Evolutionary conservation across 2,329 filamentous ascomycete species (phyloP).

Genomic region (Metarhizium anisopliae): DNA sequence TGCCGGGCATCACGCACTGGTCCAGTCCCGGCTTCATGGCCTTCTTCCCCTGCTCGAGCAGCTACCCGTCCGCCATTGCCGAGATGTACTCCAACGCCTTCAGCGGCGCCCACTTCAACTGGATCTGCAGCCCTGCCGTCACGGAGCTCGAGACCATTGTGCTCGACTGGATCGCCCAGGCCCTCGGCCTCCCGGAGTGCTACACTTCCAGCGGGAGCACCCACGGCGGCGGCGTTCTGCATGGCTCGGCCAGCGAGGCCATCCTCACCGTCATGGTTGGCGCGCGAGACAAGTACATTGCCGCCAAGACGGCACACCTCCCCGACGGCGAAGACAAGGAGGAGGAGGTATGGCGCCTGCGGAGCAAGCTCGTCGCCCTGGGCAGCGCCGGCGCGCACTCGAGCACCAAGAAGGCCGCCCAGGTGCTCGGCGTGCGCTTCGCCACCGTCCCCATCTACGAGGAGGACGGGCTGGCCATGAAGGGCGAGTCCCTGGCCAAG

Average conservation of each 20-base stretch:
- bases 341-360: constrained; percentile 51
- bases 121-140: constrained; percentile 86
- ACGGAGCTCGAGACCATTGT: constrained; percentile 92
- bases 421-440: constrained; percentile 79
- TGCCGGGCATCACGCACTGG: constrained; percentile 92
- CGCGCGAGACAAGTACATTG: constrained; percentile 70
- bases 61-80: constrained; percentile 78
- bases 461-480: constrained; percentile 61
- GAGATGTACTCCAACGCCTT: constrained; percentile 89
- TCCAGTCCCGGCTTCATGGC: constrained; percentile 92
- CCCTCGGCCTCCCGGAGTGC: constrained; percentile 62
- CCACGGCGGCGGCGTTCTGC: constrained; percentile 81
- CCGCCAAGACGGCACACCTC: constrained; percentile 45
- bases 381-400: constrained; percentile 75
- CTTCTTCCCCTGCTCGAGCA: constrained; percentile 79
- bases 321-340: constrained; percentile 56
- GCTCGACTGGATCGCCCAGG: constrained; percentile 80
- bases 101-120: constrained; percentile 90
- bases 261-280: constrained; percentile 81
- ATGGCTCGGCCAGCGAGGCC: constrained; percentile 83
- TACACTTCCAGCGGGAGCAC: constrained; percentile 66
- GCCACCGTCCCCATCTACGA: constrained; percentile 55
- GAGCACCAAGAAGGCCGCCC: constrained; percentile 77
- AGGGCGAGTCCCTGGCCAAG: constrained; percentile 48
- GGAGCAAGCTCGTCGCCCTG: constrained; percentile 59